Evolutionary conservation across 306 rosid genomes (phyloP), one percentile per base, ranked within the genome.

Genomic region (Fagus sylvatica): DNA sequence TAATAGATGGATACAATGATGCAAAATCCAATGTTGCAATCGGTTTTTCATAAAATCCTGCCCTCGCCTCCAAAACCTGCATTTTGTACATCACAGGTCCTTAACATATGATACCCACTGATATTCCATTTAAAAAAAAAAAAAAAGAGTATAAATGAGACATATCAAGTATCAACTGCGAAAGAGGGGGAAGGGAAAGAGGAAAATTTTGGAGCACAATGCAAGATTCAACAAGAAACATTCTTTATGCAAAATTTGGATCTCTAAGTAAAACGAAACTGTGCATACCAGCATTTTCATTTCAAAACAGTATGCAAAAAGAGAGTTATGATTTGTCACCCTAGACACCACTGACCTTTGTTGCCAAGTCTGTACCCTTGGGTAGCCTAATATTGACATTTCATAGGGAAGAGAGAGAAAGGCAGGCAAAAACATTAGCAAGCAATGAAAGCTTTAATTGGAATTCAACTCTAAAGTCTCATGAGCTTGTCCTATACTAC

Each of bases 1-100:
- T 94, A 69, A 94, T 94, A 41, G 98, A 94, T 36, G 98, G 98
- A 87, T 94, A 94, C 84, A 94, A 79, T 34, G 98, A 94, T 70
- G 98, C 98, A 80, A 94, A 94, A 87, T 94, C 98, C 85, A 94
- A 85, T 32, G 98, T 94, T 82, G 97, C 98, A 86, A 94, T 94
- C 62, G 98, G 98, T 80, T 92, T 94, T 82, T 92, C 98, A 80
- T 89, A 94, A 81, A 85, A 94, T 77, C 98, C 98, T 64, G 98
- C 95, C 75, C 68, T 90, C 16, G 98, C 96, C 89, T 92, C 98
- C 84, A 94, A 82, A 69, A 94, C 98, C 98, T 92, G 90, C 85
- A 88, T 74, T 54, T 77, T 68, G 56, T 33, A 80, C 49, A 46
- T 10, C 30, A 13, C n/a, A 12, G 43, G 6, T 79, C 54, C 46